Conservation (phyloP, 2,329 filamentous ascomycete species). For the Pseudogymnoascus sp. region DNA sequence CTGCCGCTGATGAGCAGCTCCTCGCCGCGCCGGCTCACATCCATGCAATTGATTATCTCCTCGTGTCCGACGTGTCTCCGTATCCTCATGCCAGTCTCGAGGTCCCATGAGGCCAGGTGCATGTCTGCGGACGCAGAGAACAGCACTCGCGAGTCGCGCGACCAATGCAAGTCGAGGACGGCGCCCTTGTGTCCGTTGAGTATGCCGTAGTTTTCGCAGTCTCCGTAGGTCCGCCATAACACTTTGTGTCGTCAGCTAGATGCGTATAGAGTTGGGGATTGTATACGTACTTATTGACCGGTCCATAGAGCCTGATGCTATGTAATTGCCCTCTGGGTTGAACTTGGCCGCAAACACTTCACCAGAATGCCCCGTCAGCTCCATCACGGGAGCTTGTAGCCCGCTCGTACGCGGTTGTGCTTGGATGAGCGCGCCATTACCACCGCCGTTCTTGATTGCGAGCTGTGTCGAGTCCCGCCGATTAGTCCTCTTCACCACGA, state of each 20-base stretch:
- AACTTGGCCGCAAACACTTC: constrained; percentile 91
- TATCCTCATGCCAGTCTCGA: constrained; percentile 87
- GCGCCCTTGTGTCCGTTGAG: constrained; percentile 87
- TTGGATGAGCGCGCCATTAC: constrained; percentile 59
- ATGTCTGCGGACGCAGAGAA: constrained; percentile 92
- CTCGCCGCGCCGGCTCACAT: constrained; percentile 82
- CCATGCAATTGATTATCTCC: constrained; percentile 88
- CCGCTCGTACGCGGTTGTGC: constrained; percentile 69
- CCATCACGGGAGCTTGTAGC: constrained; percentile 88
- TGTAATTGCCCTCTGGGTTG: constrained; percentile 77
- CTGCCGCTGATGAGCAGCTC: constrained; percentile 86
- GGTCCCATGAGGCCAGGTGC: constrained; percentile 90
- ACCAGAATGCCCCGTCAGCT: constrained; percentile 72
- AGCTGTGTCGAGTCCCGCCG: constrained; percentile 32
- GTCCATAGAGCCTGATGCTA: constrained; percentile 95
- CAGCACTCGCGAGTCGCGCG: constrained; percentile 81
- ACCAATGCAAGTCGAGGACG: constrained; percentile 90
- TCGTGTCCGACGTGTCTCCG: constrained; percentile 88
- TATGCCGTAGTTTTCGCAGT: constrained; percentile 89
- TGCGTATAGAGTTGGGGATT: not conserved
- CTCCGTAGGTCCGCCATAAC: constrained; percentile 86
- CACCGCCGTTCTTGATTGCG: constrained; percentile 13
- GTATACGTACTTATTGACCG: constrained; percentile 66
- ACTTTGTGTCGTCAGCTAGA: constrained; percentile 46
- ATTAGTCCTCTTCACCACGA: constrained; percentile 87